Evolutionary conservation across 2,329 filamentous ascomycete genomes (phyloP).

Genomic region (Colletotrichum spaethianum): DNA sequence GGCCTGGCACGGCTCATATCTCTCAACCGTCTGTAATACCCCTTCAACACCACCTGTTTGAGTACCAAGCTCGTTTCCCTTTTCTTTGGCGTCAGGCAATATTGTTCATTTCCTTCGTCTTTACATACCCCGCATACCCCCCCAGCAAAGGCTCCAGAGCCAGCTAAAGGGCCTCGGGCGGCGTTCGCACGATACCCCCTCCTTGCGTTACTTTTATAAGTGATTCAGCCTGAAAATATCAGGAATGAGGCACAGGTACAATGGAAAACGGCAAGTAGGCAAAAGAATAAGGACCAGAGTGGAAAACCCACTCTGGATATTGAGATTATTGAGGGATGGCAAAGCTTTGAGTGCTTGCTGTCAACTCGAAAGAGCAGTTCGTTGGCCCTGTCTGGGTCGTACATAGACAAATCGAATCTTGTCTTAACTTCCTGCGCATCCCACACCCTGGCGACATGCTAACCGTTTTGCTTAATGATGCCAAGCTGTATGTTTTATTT

Average conservation of each 20-base stretch:
- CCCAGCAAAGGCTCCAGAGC: constrained; percentile 15
- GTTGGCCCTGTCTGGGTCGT: constrained; percentile 12
- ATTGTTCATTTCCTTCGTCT: constrained; percentile 34
- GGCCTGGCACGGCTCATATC: constrained; percentile 6
- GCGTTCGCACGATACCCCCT: constrained; percentile 40
- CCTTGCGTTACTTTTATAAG: constrained; percentile 40
- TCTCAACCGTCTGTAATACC: constrained; percentile 18
- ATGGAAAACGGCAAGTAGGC: constrained; percentile 39
- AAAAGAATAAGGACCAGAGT: constrained; percentile 25
- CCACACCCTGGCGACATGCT: background rate
- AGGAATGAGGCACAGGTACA: constrained; percentile 35
- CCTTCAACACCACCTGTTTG: constrained; percentile 1
- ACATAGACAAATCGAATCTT: constrained; percentile 27
- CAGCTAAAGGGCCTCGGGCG: constrained; percentile 17
- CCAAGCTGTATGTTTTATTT: background rate
- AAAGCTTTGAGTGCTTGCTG: constrained; percentile 4
- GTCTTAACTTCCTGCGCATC: background rate
- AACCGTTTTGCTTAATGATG: background rate
- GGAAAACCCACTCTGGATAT: constrained; percentile 6
- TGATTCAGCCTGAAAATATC: constrained; percentile 33
- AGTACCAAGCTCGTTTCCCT: constrained; percentile 20
- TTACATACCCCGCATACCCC: constrained; percentile 26
- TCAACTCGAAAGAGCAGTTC: constrained; percentile 22
- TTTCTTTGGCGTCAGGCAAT: constrained; percentile 29
- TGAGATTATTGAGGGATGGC: constrained; percentile 17